Evolutionary conservation across 192 early-diverging fungal species (phyloP), one percentile per base, ranked within the genome.

Genomic region (Piromyces finnis): DNA sequence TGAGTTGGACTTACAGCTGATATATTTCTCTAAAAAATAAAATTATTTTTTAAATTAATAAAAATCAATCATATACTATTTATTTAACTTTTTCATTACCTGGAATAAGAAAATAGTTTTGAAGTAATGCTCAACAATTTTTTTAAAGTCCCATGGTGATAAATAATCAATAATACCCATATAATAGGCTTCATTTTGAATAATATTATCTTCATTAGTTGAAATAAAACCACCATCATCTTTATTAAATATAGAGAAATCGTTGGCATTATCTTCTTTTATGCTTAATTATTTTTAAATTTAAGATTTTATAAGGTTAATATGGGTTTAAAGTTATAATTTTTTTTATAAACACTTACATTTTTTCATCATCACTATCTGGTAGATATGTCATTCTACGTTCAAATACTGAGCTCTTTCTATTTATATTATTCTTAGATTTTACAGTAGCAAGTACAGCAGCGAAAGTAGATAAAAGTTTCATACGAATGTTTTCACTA

Each of bases 101-200:
- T 68, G 51, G 80, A 97, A 94, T 79, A 93, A 87, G n/a, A 88
- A 88, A 78, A 98, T 82, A 12, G 91, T 87, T 85, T 97, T 99
- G 88, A 93, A 96, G 30, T 94, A 86, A 82, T 96, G 94, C 83
- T 99, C 98, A 35, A 93, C 81, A 82, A 93, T 92, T 86, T 99
- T 99, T 78, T 89, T 85, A 30, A 89, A 84, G 85, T 95, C 92
- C 86, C 98, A 99, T 12, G 94, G 92, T 17, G 98, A 98, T 80
- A 99, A 89, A 77, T 98, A 98, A 83, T 99, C 98, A 79, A 99
- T 99, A 80, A 98, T 92, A 18, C 97, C 96, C 82, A 99, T 90
- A 82, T 96, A 98, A 86, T 99, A 99, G 9, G 97, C 87, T 79
- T 92, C 86, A 78, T 90, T 87, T 16, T 88, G 84, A 5, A 92